phyloP scores from a whole-genome alignment of 1,139 yeast genomes.

The Kodamaea sp. region DNA sequence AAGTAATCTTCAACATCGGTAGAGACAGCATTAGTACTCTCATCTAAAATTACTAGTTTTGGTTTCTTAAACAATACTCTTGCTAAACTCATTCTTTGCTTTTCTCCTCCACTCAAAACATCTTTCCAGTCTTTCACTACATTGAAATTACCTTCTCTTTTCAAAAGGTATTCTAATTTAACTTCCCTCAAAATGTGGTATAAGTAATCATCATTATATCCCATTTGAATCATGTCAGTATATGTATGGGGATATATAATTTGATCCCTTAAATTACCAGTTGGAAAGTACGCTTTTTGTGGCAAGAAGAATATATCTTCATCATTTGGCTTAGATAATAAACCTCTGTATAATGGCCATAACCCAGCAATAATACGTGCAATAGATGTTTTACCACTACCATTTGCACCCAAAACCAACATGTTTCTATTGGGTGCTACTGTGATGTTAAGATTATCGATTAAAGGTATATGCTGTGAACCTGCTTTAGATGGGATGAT shows the following conservation, averaged over 20 bases:
- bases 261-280: constrained; percentile 83
- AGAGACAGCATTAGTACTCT: constrained; percentile 89
- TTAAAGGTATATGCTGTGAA: constrained; percentile 49
- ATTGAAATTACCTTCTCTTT: constrained; percentile 59
- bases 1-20: constrained; percentile 88
- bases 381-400: constrained; percentile 87
- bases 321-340: constrained; percentile 75
- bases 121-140: constrained; percentile 81
- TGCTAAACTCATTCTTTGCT: constrained; percentile 89
- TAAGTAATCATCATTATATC: constrained; percentile 67
- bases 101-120: constrained; percentile 91
- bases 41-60: constrained; percentile 80
- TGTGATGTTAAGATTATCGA: constrained; percentile 58
- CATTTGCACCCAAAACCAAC: constrained; percentile 81
- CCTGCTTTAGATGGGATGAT: constrained; percentile 70
- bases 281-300: constrained; percentile 74
- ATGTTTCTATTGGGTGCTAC: constrained; percentile 67
- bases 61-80: constrained; percentile 80
- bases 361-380: constrained; percentile 81
- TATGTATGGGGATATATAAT: constrained; percentile 81
- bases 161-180: constrained; percentile 71
- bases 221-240: constrained; percentile 71
- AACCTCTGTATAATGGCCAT: constrained; percentile 88
- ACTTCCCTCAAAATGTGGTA: constrained; percentile 70
- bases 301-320: constrained; percentile 74